These are phyloP conservation scores for Microbotryomycetes sp. DNA, from an alignment of 1,284 basidiomycete genomes.

Conservation along the genomic window DNA sequence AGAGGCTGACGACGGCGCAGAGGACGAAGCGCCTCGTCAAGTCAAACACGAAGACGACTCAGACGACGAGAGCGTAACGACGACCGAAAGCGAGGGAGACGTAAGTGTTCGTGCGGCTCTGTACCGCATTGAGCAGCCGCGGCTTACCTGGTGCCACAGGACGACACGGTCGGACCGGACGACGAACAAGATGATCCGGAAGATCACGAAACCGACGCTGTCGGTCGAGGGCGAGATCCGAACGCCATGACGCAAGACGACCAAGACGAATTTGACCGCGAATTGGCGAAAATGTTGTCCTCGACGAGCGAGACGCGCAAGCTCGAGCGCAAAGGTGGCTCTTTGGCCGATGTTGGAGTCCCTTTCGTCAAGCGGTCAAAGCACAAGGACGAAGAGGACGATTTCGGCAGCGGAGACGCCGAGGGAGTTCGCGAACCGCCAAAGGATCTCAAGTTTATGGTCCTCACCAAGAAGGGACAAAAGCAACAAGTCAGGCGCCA, in stretches of 20 bases:
- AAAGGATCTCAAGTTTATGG: slow-evolving; percentile 78
- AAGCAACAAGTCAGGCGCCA: slow-evolving; percentile 74
- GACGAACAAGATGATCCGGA: slow-evolving; percentile 34
- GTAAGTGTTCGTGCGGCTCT: background rate
- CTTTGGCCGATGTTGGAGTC: slow-evolving; percentile 29
- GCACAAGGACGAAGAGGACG: slow-evolving; percentile 45
- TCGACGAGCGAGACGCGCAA: slow-evolving; percentile 72
- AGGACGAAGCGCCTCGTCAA: slow-evolving; percentile 31
- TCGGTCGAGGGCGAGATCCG: slow-evolving; percentile 41
- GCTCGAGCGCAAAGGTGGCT: slow-evolving; percentile 41
- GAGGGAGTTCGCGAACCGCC: slow-evolving; percentile 34
- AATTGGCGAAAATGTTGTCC: slow-evolving; percentile 88
- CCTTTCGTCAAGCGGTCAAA: slow-evolving; percentile 38
- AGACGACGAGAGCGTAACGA: slow-evolving; percentile 53
- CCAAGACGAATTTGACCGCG: slow-evolving; percentile 87
- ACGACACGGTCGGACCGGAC: slow-evolving; percentile 43
- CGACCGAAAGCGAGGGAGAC: slow-evolving; percentile 22
- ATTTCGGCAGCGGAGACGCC: slow-evolving; percentile 40
- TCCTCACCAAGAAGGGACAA: slow-evolving; percentile 88
- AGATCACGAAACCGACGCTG: slow-evolving; percentile 58
- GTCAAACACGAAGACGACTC: slow-evolving; percentile 46
- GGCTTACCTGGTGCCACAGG: slow-evolving; percentile 36
- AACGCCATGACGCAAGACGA: slow-evolving; percentile 58
- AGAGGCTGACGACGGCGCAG: slow-evolving; percentile 8
- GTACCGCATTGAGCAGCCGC: background rate